Evolutionary conservation across 345 rosid genomes (phyloP).

Genomic region (Acer saccharum): DNA sequence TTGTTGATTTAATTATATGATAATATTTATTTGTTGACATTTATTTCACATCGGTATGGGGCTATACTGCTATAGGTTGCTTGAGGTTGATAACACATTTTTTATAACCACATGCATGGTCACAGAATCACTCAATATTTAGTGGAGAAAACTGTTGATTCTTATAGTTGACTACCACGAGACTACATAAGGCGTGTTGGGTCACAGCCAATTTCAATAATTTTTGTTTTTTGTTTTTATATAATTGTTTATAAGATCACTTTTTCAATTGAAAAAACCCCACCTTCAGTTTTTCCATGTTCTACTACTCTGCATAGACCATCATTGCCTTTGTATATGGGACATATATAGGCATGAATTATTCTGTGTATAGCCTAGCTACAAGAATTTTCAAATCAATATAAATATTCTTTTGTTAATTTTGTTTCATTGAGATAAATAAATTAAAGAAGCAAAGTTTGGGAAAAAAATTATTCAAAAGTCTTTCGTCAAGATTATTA

Average conservation of each 20-base stretch:
- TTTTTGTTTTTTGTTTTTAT: neutral
- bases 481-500: neutral
- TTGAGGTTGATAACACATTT: slow-evolving; percentile 20
- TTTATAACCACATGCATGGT: slow-evolving; percentile 20
- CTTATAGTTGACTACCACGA: too few species aligned
- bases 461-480: neutral
- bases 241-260: neutral
- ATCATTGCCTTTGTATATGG: slow-evolving; percentile 13
- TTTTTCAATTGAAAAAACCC: slow-evolving; percentile 21
- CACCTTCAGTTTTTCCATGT: slow-evolving; percentile 25
- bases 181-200: neutral
- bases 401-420: too few species aligned
- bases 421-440: too few species aligned
- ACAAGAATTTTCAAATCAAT: neutral
- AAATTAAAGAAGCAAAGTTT: neutral
- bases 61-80: neutral
- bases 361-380: neutral
- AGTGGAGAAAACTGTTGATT: slow-evolving; percentile 38
- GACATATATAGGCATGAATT: slow-evolving; percentile 19
- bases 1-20: too few species aligned
- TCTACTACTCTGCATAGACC: slow-evolving; percentile 10
- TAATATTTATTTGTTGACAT: neutral
- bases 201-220: slow-evolving; percentile 27
- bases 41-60: slow-evolving; percentile 19
- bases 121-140: slow-evolving; percentile 19